Evolutionary conservation across 1,139 yeast genomes (phyloP).

Genomic region (Candida labiduridarum): DNA sequence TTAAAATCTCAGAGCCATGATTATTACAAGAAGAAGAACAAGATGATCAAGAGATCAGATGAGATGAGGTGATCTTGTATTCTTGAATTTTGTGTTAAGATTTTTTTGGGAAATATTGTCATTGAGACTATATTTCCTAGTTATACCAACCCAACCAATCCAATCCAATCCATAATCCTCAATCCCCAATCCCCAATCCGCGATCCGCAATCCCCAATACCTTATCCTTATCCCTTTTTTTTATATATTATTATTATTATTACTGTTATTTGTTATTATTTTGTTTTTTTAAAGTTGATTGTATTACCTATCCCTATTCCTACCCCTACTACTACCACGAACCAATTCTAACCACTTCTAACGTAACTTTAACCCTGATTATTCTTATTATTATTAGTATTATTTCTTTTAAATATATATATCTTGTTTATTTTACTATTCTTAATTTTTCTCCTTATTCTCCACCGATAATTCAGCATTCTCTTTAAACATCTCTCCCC

Average conservation of each 20-base stretch:
- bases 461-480: too few species aligned
- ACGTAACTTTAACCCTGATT: neutral
- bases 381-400: neutral
- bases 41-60: neutral
- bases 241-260: neutral
- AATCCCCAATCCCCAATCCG: too few species aligned
- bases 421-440: neutral
- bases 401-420: neutral
- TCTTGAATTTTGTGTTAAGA: too few species aligned
- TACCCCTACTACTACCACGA: neutral
- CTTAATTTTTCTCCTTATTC: too few species aligned
- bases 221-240: neutral
- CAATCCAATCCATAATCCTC: neutral
- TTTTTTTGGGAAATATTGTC: too few species aligned
- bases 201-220: neutral
- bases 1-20: conserved; percentile 17
- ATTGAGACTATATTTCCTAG: neutral
- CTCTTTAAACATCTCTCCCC: too few species aligned
- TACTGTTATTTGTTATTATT: neutral
- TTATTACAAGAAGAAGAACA: neutral
- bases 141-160: neutral
- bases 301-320: neutral
- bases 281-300: neutral
- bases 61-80: neutral
- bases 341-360: too few species aligned